Base-by-base conservation (phyloP, 495 filamentous ascomycete genomes). In the Podospora pseudocomata region DNA sequence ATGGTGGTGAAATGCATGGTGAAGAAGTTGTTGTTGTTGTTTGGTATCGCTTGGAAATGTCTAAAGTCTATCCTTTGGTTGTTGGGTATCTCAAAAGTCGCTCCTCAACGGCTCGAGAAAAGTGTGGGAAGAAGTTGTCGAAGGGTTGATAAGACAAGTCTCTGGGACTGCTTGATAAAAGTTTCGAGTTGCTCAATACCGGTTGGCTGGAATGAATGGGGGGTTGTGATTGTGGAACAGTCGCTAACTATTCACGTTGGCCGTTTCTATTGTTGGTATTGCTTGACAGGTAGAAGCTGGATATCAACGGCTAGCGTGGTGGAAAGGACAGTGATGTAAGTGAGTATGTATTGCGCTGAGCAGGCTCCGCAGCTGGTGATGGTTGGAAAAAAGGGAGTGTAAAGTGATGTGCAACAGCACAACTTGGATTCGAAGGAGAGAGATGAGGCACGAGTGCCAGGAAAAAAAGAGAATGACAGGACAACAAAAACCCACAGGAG, bases 1-100 rank as follows among this genome's bases (percentile, higher is more conserved):
- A 69, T 58, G 30, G 68, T 72, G 55, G 68, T 62, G 67, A 72
- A 68, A n/a, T 71, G 65, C 72, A 74, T 74, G 55, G 19, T 68
- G 54, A 23, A 63, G 23, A 28, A 16, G 49, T 28, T 27, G 19
- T 15, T 55, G 6, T 23, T 23, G 23, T 23, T 23, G 23, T 23
- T 23, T 66, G 49, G 13, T 68, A 30, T 62, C 2, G 32, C 62
- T 53, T 27, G 16, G 65, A 63, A 62, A 53, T 44, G 18, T 49
- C 39, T 49, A 49, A 49, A 49, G 39, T 49, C 39, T 49, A 49
- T 49, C 13, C 39, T 49, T 11, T 49, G 39, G 9, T 49, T 49
- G 63, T 67, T 15, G 30, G 19, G 61, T 63, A 16, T 19, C 61
- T 63, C 61, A 28, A 49, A 49, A 49, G 34, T 63, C 30, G 61